Evolutionary conservation across 2,329 filamentous ascomycete species (phyloP).

Genomic region (Didymella segeticola): DNA sequence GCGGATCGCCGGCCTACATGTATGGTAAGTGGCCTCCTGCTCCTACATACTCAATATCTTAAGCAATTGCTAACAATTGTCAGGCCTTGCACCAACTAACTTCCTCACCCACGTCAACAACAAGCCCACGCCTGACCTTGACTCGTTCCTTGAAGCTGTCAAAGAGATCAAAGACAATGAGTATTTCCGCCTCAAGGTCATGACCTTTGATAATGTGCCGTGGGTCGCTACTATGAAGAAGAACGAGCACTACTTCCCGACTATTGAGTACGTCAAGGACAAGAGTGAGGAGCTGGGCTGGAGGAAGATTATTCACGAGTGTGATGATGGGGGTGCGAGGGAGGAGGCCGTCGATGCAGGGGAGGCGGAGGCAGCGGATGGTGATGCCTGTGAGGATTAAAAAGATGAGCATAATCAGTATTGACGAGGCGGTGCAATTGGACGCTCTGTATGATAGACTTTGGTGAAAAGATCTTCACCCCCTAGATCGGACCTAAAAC

Average conservation of each 20-base stretch:
- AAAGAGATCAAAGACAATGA: slow-evolving; percentile 93
- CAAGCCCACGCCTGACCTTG: slow-evolving; percentile 79
- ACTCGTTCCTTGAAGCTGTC: slow-evolving; percentile 80
- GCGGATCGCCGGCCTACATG: slow-evolving; percentile 48
- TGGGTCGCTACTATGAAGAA: slow-evolving; percentile 99
- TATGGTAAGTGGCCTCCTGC: slow-evolving; percentile 52
- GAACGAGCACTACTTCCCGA: slow-evolving; percentile 92
- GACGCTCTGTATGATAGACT: slow-evolving; percentile 1
- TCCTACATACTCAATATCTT: slow-evolving; percentile 75
- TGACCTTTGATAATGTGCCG: slow-evolving; percentile 97
- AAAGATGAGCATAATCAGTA: not conserved
- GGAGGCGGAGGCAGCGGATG: slow-evolving; percentile 37
- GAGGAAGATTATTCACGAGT: slow-evolving; percentile 64
- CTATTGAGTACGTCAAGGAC: slow-evolving; percentile 70
- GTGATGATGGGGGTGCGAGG: slow-evolving; percentile 48
- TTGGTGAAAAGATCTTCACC: too few species aligned
- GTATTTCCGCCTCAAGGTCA: slow-evolving; percentile 96
- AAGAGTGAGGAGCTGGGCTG: slow-evolving; percentile 59
- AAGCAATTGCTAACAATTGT: slow-evolving; percentile 55
- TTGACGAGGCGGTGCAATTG: not conserved
- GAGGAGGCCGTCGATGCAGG: slow-evolving; percentile 42
- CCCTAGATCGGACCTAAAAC: too few species aligned
- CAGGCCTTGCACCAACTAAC: slow-evolving; percentile 88
- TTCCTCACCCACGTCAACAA: slow-evolving; percentile 98
- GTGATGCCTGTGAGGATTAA: slow-evolving; percentile 32